Evolutionary conservation across 371 early-diverging fungal species (phyloP), one percentile per base, ranked within the genome.

Genomic region (Blastocladiella emersonii): DNA sequence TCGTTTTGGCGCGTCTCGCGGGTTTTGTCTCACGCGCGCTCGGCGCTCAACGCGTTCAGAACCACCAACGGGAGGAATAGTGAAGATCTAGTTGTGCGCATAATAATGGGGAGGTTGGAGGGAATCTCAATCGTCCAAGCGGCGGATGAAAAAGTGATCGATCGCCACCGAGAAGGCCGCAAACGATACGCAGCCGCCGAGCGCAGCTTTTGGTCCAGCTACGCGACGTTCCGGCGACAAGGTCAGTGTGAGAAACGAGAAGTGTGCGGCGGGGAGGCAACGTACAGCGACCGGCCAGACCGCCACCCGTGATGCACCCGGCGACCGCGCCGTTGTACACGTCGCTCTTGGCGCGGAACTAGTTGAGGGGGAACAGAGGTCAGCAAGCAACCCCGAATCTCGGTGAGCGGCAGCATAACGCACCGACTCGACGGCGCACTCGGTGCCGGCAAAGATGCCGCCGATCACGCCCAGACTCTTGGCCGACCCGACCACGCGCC

Each of bases 341-440:
- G 70, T 97, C 98, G 69, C 94, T 88, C 71, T 91, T 93, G 21
- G 92, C 98, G 43, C 98, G 86, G 70, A 91, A 96, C 85, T 88
- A 73, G n/a, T 39, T 0, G 27, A 17, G 17, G 10, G 25, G 0
- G 4, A 43, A 48, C 8, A 56, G 23, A 25, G 37, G 48, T 8
- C 2, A 61, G 2, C 63, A 21, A 63, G 21, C 63, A 6, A 41
- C 7, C 63, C 34, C 32, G 23, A 4, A 61, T 56, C 34, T 30
- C 25, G 23, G 45, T 56, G 35, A 30, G 13, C 27, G 27, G 17
- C 61, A 17, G 1, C 13, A 12, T 21, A 15, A 74, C 80, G 67
- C 78, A 89, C 89, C 34, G 87, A 82, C 78, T 97, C 96, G 63
- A 95, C 92, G 64, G 90, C 81, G 67, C 98, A 95, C 73, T 97